Base-by-base conservation (phyloP, 2,329 filamentous ascomycete species). In the Fusarium mangiferae region DNA sequence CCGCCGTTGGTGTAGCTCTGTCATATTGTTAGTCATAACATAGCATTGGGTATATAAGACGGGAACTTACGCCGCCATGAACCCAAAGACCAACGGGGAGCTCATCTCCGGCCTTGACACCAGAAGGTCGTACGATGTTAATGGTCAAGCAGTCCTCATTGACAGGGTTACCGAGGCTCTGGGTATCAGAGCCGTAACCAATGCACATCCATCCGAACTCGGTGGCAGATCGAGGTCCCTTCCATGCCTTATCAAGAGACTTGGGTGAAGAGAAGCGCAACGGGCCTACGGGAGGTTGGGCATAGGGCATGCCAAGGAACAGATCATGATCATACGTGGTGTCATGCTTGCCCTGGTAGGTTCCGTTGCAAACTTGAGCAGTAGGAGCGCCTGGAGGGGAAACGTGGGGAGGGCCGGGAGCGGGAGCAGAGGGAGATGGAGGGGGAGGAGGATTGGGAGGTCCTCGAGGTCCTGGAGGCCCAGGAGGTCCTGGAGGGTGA, bases 61-160 rank as follows among this genome's bases (percentile, higher is more conserved):
- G 17, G 12, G 35, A 14, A 76, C 75, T 75, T 60, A 76, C 75
- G 22, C 82, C 81, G 46, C 86, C 86, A 73, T 91, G 87, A 35
- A 91, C 90, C 89, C 90, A 91, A 1, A 91, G 84, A 20, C 83
- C 85, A 12, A 91, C 87, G 0, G 90, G 90, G 5, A 92, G 82
- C 22, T 82, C 84, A 35, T 81, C 81, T 26, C 78, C 77, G 55
- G 79, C 68, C 51, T 84, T 24, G 13, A 65, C 54, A 6, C 77
- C 75, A 9, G 73, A 55, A 11, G 77, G 77, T 18, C 77, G 75
- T 11, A 78, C 74, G 30, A 78, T 68, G 28, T 78, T 78, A 24
- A 78, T 68, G 12, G 74, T 78, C 66, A 78, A 46, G 55, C 77
- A 78, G 30, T 78, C 77, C 62, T 78, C 77, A 3, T 66, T 74